A percentile compares a stretch with the other conserved stretches of the same genome.
These are phyloP conservation scores for Tillandsia leiboldiana DNA, from an alignment of 176 grass and related monocot genomes.

Conservation along the genomic window DNA sequence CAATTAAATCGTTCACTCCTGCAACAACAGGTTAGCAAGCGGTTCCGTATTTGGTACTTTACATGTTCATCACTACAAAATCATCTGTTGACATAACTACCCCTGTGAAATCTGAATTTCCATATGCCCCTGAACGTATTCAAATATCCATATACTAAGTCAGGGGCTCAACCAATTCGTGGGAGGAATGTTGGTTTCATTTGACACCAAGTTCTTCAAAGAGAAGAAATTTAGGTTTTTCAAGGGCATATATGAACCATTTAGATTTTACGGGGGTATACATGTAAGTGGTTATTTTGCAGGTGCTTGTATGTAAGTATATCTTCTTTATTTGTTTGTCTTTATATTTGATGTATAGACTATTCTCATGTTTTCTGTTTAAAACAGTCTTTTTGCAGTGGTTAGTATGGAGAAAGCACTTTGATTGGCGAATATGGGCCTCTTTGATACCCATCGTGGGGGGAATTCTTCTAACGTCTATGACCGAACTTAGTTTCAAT, in stretches of 20 bases:
- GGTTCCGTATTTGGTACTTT: neutral
- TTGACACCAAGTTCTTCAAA: no score
- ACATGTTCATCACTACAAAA: no score
- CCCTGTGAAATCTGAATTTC: no score
- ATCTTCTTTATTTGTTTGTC: neutral
- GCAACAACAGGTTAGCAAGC: constrained; percentile 67
- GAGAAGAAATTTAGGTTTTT: no score
- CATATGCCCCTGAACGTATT: no score
- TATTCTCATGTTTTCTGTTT: constrained; percentile 21
- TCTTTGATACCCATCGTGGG: constrained; percentile 88
- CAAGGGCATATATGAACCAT: no score
- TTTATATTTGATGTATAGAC: neutral
- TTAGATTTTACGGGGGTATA: no score
- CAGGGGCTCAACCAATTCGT: no score
- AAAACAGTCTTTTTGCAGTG: constrained; percentile 86
- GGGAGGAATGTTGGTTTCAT: no score
- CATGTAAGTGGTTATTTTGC: no score
- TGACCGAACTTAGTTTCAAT: constrained; percentile 98
- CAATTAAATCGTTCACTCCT: constrained; percentile 98
- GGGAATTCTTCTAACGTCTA: constrained; percentile 79
- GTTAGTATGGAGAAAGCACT: constrained; percentile 85
- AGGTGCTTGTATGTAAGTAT: neutral
- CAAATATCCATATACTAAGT: no score
- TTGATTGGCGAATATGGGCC: constrained; percentile 90
- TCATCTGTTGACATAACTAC: no score